phyloP scores from a whole-genome alignment of 805 yeast genomes.

The Ogataea salicorniae region DNA sequence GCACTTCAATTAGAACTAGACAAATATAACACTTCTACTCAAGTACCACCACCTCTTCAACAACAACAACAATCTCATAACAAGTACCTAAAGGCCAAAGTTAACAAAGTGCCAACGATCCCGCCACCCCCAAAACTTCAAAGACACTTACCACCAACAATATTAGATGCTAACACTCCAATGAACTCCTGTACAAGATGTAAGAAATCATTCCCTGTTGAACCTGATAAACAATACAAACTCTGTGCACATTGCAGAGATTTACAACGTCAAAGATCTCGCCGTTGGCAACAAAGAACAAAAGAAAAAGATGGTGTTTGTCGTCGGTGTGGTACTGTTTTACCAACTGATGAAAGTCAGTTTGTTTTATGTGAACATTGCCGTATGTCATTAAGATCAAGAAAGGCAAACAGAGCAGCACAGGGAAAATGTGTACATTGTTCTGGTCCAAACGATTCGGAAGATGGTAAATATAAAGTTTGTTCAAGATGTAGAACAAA shows the following conservation, averaged over 20 bases:
- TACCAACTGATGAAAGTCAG: conserved; percentile 45
- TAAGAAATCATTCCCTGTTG: conserved; percentile 51
- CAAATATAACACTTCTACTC: conserved; percentile 4
- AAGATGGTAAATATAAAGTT: conserved; percentile 51
- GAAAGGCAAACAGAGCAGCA: conserved; percentile 55
- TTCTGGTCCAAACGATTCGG: conserved; percentile 47
- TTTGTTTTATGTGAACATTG: conserved; percentile 60
- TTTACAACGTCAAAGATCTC: conserved; percentile 54
- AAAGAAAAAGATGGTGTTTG: conserved; percentile 59
- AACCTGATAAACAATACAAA: conserved; percentile 42
- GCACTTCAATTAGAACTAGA: conserved; percentile 22
- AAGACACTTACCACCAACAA: too few species aligned
- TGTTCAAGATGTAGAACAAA: conserved; percentile 59
- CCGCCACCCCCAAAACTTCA: neutral
- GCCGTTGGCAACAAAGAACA: conserved; percentile 61
- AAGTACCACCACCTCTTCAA: neutral
- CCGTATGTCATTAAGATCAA: conserved; percentile 46
- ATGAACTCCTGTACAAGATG: conserved; percentile 46
- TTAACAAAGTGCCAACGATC: too few species aligned
- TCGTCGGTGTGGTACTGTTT: conserved; percentile 54
- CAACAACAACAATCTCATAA: neutral
- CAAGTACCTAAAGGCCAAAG: neutral
- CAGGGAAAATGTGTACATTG: conserved; percentile 68
- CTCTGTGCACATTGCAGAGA: conserved; percentile 63
- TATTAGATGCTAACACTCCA: neutral